Base-by-base conservation (phyloP, 352 stramenopile species). In the Globisporangium echinulatum region DNA sequence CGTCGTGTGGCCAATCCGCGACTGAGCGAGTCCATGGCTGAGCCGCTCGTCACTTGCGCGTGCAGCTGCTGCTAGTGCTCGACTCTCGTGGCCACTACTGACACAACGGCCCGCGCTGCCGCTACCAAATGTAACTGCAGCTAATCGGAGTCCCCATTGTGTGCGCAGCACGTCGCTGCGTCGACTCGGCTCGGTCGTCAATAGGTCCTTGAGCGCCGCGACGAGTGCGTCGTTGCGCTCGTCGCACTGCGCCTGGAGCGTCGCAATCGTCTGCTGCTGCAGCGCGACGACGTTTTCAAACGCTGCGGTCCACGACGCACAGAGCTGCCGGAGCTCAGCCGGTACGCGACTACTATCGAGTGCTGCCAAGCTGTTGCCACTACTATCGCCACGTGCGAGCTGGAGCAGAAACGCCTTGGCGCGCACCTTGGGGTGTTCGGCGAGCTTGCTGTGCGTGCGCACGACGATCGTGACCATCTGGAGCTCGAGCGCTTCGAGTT, bases 241-340 rank as follows among this genome's bases (percentile, higher is more conserved):
- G 8, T 85, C 80, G 19, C 82, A 92, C 14, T 85, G 36, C 4
- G 73, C 69, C 4, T 74, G 69, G 5, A 91, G 64, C 25, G 73
- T 81, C 7, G 70, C 76, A 38, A 92, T 82, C 0, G 79, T 88
- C 49, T 93, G 80, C 46, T 93, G 85, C 61, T 95, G 85, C 4
- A 93, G 56, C 33, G 77, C 66, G 15, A 91, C 73, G 0, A 94
- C 77, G n/a, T 75, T 86, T 0, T 50, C 68, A n/a, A 88, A 93
- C 1, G 82, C 85, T 68, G 91, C 77, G 63, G 90, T 71, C 85
- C 83, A 95, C 14, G 63, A 67, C 19, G 56, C 49, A 54, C 67
- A 76, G 7, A 71, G 57, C 2, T 72, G 67, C 1, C 67, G 71
- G 2, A 78, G 63, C 15, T 81, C 78, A 2, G 49, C 59, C 6